Base-by-base conservation (phyloP, 768 basidiomycete species). In the Pleurotus cornucopiae region DNA sequence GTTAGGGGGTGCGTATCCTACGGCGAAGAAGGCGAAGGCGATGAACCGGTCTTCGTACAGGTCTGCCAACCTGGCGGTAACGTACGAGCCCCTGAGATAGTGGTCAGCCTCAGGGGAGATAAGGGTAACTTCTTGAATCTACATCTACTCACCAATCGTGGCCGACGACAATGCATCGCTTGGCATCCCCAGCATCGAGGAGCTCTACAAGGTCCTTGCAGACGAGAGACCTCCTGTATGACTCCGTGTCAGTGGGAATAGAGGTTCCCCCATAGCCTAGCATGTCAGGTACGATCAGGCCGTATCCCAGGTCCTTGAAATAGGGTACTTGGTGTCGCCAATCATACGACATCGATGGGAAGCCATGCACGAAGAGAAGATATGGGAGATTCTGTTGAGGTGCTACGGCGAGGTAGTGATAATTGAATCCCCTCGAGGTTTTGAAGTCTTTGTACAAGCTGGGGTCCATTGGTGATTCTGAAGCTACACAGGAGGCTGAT, bases 191-290 rank as follows among this genome's bases (percentile, higher is more conserved):
- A 5, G 61, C 57, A 53, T 79, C 71, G n/a, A 80, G 64, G 46
- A 80, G 67, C 47, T 77, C 76, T 37, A 75, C 53, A 5, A 78
- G 53, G 60, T 78, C 78, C 52, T 72, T 61, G 23, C 64, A 66
- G 37, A 81, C 63, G 25, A 67, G 61, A 51, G 63, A 71, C n/a
- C 53, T 26, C 5, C 58, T 56, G 64, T 80, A 83, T 5, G 65
- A 61, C 5, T 57, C 60, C 1, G 64, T 54, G 46, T 78, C 74
- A 0, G 59, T 56, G 0, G 81, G 80, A 58, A 79, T 78, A 59
- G 71, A 71, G 9, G 80, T 80, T 2, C 72, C 73, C 6, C 80
- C 82, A 54, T 78, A 82, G 3, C 81, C 81, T 30, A 82, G 73
- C 69, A 78, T 71, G 60, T 82, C 80, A 1, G 77, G 80, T 1